These are phyloP conservation scores for Aspergillus baeticus DNA, from an alignment of 495 filamentous ascomycete species.

Conservation along the genomic window DNA sequence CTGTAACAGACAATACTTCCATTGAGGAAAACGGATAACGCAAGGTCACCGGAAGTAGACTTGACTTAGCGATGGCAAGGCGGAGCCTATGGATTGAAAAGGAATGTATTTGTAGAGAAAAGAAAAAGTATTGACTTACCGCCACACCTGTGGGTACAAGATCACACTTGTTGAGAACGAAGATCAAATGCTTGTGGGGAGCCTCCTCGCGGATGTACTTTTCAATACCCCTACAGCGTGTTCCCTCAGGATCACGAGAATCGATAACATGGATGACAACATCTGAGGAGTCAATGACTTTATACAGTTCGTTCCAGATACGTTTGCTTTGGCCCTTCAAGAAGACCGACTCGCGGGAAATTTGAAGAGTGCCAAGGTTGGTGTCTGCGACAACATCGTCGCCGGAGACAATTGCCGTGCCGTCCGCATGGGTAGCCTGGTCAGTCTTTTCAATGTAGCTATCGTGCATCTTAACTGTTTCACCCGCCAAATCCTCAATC, in stretches of 20 bases:
- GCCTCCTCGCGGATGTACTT: constrained; percentile 93
- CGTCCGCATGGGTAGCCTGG: constrained; percentile 67
- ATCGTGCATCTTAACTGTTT: constrained; percentile 74
- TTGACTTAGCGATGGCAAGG: constrained; percentile 90
- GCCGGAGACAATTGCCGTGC: constrained; percentile 53
- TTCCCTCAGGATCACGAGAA: constrained; percentile 87
- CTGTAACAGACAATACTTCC: constrained; percentile 92
- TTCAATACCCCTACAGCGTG: constrained; percentile 83
- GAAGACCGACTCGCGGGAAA: constrained; percentile 86
- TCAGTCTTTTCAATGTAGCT: constrained; percentile 75
- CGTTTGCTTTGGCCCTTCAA: constrained; percentile 89
- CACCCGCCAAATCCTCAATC: constrained; percentile 76
- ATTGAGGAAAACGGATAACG: constrained; percentile 50
- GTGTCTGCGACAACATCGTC: constrained; percentile 54
- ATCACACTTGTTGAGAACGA: constrained; percentile 94
- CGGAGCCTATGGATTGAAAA: constrained; percentile 19
- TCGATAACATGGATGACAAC: constrained; percentile 94
- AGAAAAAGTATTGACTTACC: constrained; percentile 67
- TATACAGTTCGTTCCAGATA: constrained; percentile 99
- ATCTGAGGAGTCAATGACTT: constrained; percentile 96
- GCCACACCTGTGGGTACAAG: constrained; percentile 89
- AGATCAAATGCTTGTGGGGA: constrained; percentile 91
- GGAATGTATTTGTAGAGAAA: constrained; percentile 5
- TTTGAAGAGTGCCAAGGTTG: constrained; percentile 48
- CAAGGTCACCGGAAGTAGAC: constrained; percentile 64